These are phyloP conservation scores for Micromonas commoda DNA, from an alignment of 139 green algal species.

Conservation along the genomic window DNA sequence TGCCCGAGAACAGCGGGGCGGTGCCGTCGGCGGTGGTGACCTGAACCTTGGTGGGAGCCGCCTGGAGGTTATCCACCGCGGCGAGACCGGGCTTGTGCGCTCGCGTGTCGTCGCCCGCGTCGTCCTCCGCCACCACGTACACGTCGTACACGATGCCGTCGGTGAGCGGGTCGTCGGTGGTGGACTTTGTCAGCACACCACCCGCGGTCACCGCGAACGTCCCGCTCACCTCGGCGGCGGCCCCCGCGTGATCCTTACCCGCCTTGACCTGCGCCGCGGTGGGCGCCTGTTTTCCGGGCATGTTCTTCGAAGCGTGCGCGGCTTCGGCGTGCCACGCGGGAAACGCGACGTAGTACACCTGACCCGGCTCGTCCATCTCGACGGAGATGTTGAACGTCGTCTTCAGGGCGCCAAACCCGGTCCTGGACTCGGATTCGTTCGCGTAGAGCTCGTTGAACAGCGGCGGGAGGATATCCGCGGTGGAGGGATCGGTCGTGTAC, in stretches of 20 bases:
- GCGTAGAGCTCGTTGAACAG: neutral
- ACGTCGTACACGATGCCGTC: slow-evolving; percentile 18
- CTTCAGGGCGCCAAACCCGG: neutral
- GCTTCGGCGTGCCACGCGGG: neutral
- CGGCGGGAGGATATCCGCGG: neutral
- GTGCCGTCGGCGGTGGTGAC: slow-evolving; percentile 19
- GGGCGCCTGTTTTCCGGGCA: neutral
- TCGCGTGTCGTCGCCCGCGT: neutral
- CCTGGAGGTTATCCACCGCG: neutral
- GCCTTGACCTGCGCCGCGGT: neutral
- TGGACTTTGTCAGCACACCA: neutral
- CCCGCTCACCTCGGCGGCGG: neutral
- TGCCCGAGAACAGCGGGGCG: slow-evolving; percentile 3
- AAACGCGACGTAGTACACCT: slow-evolving; percentile 16
- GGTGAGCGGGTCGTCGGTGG: neutral
- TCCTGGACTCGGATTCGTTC: slow-evolving; percentile 3
- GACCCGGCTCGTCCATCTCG: neutral
- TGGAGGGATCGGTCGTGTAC: neutral
- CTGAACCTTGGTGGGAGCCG: too few species aligned
- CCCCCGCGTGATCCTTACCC: neutral
- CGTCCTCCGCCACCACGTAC: slow-evolving; percentile 7
- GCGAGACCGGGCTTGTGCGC: neutral
- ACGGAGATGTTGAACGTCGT: slow-evolving; percentile 16
- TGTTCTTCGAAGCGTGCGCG: neutral
- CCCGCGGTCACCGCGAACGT: neutral